Base-by-base conservation (phyloP, 495 filamentous ascomycete species). In the Sabuloglossum arenarium region DNA sequence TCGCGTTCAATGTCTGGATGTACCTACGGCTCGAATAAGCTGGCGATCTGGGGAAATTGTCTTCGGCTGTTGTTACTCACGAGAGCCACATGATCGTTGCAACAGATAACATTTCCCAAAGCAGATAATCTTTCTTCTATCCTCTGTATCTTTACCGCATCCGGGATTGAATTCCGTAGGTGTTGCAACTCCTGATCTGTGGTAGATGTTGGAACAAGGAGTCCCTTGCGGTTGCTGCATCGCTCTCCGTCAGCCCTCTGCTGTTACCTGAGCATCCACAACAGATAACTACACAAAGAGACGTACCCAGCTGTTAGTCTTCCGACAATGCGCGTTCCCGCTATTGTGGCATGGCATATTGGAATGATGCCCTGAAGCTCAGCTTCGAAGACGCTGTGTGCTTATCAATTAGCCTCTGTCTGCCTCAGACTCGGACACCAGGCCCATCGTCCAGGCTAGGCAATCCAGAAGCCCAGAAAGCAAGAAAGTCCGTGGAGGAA, bases 141-240 rank as follows among this genome's bases (percentile, higher is more conserved):
- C 54, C 91, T 82, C 70, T 86, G 79, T 65, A 98, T 94, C 67
- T 87, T 86, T 61, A 98, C 85, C 54, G 71, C 68, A 63, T 96
- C 93, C 1, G 91, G 91, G 55, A 98, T 76, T 25, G 80, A 83
- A 70, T 98, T 98, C 61, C 91, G 85, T 58, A 98, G 75, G 68
- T 97, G 93, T 68, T 94, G 88, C 53, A 98, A 75, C 73, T 98
- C 91, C 74, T 98, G 93, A 71, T 98, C 91, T 61, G 90, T 95
- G 55, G 91, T 96, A 32, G 81, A 83, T 12, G 91, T 97, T 25
- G 91, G 91, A 54, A 98, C 88, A 60, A 98, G 81, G 45, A 98
- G 84, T 62, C 91, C 91, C 68, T 95, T 90, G 60, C 86, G 84
- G 77, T 98, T 98, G 59, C 90, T 87, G 53, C 9, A 16, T 49